Conservation (phyloP, 1,139 yeast genomes). For the Sugiyamaella neomexicana region DNA sequence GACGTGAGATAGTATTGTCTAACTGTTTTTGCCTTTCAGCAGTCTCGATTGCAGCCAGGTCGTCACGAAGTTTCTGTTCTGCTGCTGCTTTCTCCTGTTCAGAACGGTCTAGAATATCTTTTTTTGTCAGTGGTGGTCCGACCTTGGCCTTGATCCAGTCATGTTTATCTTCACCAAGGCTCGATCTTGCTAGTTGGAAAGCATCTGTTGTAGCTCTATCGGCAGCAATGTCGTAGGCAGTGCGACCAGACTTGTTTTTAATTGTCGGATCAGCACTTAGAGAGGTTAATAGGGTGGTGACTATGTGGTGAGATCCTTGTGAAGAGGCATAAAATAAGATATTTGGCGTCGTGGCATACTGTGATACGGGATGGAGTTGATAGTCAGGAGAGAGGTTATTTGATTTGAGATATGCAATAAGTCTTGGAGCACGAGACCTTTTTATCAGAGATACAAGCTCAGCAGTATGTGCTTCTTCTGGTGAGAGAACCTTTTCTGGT, state of each 20-base stretch:
- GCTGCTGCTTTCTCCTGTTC: slow-evolving; percentile 35
- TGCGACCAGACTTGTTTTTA: slow-evolving; percentile 54
- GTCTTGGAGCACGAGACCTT: slow-evolving; percentile 75
- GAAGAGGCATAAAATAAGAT: slow-evolving; percentile 77
- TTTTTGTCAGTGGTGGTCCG: slow-evolving; percentile 56
- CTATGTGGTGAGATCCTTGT: slow-evolving; percentile 65
- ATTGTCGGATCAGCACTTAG: slow-evolving; percentile 71
- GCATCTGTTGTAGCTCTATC: slow-evolving; percentile 50
- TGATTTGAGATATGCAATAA: slow-evolving; percentile 61
- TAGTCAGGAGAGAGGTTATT: slow-evolving; percentile 55
- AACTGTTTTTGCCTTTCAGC: slow-evolving; percentile 39
- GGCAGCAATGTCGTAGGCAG: slow-evolving; percentile 58
- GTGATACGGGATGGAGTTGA: slow-evolving; percentile 53
- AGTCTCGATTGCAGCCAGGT: slow-evolving; percentile 36
- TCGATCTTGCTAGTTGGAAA: slow-evolving; percentile 68
- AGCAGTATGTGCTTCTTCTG: slow-evolving; percentile 50
- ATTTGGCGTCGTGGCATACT: slow-evolving; percentile 64
- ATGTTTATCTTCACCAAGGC: slow-evolving; percentile 65
- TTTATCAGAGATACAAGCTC: slow-evolving; percentile 63
- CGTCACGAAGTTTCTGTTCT: slow-evolving; percentile 37
- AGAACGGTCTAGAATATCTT: slow-evolving; percentile 44
- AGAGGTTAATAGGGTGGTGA: slow-evolving; percentile 60
- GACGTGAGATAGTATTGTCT: slow-evolving; percentile 30
- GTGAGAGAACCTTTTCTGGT: slow-evolving; percentile 28
- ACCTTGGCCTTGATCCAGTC: slow-evolving; percentile 74